Percentiles rank a stretch among this genome's conserved stretches.
phyloP scores from a whole-genome alignment of 2,329 filamentous ascomycete genomes.

The Nectriaceae sp. region DNA sequence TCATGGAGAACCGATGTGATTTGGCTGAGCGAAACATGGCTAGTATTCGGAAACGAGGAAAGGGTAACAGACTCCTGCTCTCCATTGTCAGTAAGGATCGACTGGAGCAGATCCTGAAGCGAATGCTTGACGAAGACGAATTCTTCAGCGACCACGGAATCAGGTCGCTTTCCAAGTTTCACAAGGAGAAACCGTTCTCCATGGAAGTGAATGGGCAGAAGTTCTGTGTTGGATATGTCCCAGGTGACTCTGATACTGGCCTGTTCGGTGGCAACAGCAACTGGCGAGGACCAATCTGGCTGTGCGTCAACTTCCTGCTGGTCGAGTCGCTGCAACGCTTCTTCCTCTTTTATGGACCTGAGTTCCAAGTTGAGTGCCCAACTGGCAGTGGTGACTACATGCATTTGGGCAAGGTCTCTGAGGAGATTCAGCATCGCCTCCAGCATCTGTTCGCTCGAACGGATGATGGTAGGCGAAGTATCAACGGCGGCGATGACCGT shows the following conservation, averaged over 20 bases:
- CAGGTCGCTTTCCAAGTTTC: constrained; percentile 86
- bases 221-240: constrained; percentile 86
- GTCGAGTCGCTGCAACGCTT: constrained; percentile 94
- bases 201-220: constrained; percentile 95
- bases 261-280: constrained; percentile 98
- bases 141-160: constrained; percentile 91
- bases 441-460: constrained; percentile 87
- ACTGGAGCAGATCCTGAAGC: constrained; percentile 82
- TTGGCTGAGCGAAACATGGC: constrained; percentile 92
- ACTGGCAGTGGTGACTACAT: constrained; percentile 92
- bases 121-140: constrained; percentile 93
- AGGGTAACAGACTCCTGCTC: constrained; percentile 83
- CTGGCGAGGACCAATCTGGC: constrained; percentile 95
- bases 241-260: constrained; percentile 94
- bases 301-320: constrained; percentile 92
- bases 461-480: constrained; percentile 83
- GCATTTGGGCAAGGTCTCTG: constrained; percentile 92
- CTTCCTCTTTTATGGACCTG: constrained; percentile 92
- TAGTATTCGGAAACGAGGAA: constrained; percentile 86
- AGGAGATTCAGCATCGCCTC: constrained; percentile 91
- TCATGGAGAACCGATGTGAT: constrained; percentile 83
- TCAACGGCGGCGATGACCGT: constrained; percentile 81
- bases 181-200: constrained; percentile 85
- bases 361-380: constrained; percentile 88
- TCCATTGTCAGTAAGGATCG: constrained; percentile 92